Evolutionary conservation across 2,329 filamentous ascomycete species (phyloP).

Genomic region (Raffaelea albimanens): DNA sequence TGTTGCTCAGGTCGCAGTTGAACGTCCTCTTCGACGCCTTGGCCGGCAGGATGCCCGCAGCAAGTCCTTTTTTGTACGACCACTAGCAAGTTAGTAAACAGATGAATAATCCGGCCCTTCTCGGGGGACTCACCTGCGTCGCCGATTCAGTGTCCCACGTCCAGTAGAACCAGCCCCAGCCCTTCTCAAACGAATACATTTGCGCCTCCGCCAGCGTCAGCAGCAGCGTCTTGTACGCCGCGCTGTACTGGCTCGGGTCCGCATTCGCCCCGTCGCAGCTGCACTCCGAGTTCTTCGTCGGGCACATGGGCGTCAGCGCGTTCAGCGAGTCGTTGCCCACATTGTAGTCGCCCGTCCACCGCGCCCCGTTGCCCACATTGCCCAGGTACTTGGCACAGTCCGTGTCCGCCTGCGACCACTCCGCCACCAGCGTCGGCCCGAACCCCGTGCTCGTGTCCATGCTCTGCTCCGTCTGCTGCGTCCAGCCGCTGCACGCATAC

Average conservation of each 20-base stretch:
- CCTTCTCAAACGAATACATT: slow-evolving; percentile 87
- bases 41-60: slow-evolving; percentile 67
- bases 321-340: slow-evolving; percentile 52
- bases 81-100: slow-evolving; percentile 47
- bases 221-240: slow-evolving; percentile 74
- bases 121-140: not conserved
- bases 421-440: slow-evolving; percentile 87
- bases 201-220: slow-evolving; percentile 89
- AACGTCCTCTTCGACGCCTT: slow-evolving; percentile 66
- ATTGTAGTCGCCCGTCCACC: slow-evolving; percentile 83
- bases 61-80: slow-evolving; percentile 78
- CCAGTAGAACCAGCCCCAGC: slow-evolving; percentile 99
- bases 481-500: slow-evolving; percentile 85
- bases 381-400: slow-evolving; percentile 85
- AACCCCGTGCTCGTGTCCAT: slow-evolving; percentile 71
- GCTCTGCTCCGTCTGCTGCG: slow-evolving; percentile 62
- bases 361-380: slow-evolving; percentile 77
- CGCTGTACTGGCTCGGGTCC: slow-evolving; percentile 56
- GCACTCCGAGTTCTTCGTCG: slow-evolving; percentile 55
- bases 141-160: slow-evolving; percentile 74
- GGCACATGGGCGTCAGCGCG: slow-evolving; percentile 66
- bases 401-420: slow-evolving; percentile 96
- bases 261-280: slow-evolving; percentile 70
- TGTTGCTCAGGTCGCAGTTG: slow-evolving; percentile 46
- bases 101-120: slow-evolving; percentile 9